phyloP scores from a whole-genome alignment of 2,329 filamentous ascomycete genomes.

The Colletotrichum graminicola region DNA sequence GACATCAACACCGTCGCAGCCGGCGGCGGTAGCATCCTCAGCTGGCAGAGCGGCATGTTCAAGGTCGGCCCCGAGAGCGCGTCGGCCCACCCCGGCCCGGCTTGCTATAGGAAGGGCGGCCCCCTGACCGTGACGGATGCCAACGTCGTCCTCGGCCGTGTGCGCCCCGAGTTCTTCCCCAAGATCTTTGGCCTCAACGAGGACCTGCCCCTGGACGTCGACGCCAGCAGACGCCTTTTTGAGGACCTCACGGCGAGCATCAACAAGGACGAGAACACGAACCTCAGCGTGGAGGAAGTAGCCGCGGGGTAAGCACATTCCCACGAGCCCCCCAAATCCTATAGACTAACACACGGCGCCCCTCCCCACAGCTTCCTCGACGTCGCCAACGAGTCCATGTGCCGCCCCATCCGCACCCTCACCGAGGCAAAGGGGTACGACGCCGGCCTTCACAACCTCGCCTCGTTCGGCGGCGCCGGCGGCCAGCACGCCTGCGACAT shows the following conservation, averaged over 20 bases:
- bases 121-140: constrained; percentile 80
- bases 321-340: not conserved
- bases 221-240: constrained; percentile 56
- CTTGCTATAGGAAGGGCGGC: constrained; percentile 78
- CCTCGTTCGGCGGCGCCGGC: constrained; percentile 51
- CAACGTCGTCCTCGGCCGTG: constrained; percentile 75
- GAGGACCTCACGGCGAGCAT: constrained; percentile 57
- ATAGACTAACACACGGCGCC: not conserved
- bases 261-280: constrained; percentile 52
- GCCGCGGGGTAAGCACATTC: constrained; percentile 62
- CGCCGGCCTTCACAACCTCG: constrained; percentile 51
- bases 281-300: constrained; percentile 46
- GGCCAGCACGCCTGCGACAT: constrained; percentile 58
- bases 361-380: constrained; percentile 48
- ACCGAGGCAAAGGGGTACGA: constrained; percentile 53
- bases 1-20: constrained; percentile 81
- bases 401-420: constrained; percentile 51
- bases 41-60: constrained; percentile 79
- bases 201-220: constrained; percentile 64
- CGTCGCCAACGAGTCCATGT: constrained; percentile 54
- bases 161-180: constrained; percentile 74
- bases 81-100: constrained; percentile 77
- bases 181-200: constrained; percentile 79
- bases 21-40: constrained; percentile 77
- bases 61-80: constrained; percentile 80